Conservation (phyloP, 2,329 filamentous ascomycete species). For the Cadophora malorum region DNA sequence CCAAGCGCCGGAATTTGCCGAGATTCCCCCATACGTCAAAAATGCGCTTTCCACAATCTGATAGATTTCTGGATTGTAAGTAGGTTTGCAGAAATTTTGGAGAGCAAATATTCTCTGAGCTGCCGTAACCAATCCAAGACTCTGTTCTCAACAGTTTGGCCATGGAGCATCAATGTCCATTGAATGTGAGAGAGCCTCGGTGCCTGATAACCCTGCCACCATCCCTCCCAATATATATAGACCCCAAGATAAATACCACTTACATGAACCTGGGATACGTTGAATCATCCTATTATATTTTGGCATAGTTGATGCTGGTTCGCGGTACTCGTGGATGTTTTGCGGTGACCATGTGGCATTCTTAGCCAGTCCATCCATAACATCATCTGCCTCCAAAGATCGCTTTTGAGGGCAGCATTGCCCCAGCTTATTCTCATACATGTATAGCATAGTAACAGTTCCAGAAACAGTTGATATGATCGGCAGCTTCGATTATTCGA, state of each 20-base stretch:
- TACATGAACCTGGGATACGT: background rate
- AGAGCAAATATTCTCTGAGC: background rate
- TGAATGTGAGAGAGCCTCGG: slow-evolving; percentile 14
- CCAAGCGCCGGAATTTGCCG: slow-evolving; percentile 36
- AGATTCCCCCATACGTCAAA: slow-evolving; percentile 21
- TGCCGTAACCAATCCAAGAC: background rate
- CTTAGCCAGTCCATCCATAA: background rate
- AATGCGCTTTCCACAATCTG: slow-evolving; percentile 21
- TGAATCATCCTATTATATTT: background rate
- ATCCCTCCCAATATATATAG: background rate
- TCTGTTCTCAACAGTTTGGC: background rate
- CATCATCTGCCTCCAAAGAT: background rate
- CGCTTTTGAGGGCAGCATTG: background rate
- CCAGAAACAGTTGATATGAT: background rate
- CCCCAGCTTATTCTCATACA: background rate
- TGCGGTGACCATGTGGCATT: background rate
- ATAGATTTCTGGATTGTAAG: slow-evolving; percentile 17
- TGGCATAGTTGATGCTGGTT: background rate
- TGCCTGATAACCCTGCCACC: background rate
- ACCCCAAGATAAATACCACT: background rate
- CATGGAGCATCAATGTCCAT: slow-evolving; percentile 5
- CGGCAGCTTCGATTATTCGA: background rate
- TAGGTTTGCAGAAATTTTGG: slow-evolving; percentile 9
- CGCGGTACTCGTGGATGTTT: background rate
- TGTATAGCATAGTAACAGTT: background rate